phyloP scores from a whole-genome alignment of 208 protist genomes.

The Trypanosoma avium region DNA sequence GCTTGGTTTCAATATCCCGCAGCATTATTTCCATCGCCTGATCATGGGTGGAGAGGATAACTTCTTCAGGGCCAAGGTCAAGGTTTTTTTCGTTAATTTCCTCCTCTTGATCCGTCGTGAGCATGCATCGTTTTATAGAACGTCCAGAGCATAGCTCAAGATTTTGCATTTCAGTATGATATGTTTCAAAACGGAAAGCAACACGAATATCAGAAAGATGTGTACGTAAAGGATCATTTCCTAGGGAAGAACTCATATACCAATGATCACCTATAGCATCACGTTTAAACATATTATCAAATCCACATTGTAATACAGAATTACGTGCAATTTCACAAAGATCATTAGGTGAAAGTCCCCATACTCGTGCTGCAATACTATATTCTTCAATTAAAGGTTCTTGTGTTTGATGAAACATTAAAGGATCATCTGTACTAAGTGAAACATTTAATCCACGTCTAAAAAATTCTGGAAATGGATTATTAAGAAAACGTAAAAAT shows the following conservation, averaged over 20 bases:
- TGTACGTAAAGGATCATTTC: conserved; percentile 86
- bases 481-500: conserved; percentile 97
- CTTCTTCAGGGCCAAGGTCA: conserved; percentile 49
- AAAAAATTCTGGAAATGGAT: conserved; percentile 98
- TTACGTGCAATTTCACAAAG: conserved; percentile 93
- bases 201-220: conserved; percentile 92
- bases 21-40: conserved; percentile 87
- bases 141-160: conserved; percentile 72
- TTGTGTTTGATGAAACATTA: conserved; percentile 98
- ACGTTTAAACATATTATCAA: conserved; percentile 86
- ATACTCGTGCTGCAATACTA: conserved; percentile 92
- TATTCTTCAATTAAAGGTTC: conserved; percentile 94
- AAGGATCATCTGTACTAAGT: conserved; percentile 96
- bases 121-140: conserved; percentile 73
- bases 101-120: conserved; percentile 78
- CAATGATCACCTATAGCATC: conserved; percentile 88
- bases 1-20: conserved; percentile 75
- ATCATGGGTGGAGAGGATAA: conserved; percentile 83
- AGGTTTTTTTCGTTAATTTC: conserved; percentile 72
- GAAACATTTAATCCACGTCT: conserved; percentile 96
- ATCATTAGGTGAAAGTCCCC: conserved; percentile 89
- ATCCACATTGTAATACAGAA: conserved; percentile 90
- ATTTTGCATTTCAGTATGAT: conserved; percentile 88
- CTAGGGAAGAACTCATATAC: conserved; percentile 87
- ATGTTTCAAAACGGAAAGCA: conserved; percentile 93